These are phyloP conservation scores for Colletotrichum abscissum DNA, from an alignment of 2,329 filamentous ascomycete species.

Conservation along the genomic window DNA sequence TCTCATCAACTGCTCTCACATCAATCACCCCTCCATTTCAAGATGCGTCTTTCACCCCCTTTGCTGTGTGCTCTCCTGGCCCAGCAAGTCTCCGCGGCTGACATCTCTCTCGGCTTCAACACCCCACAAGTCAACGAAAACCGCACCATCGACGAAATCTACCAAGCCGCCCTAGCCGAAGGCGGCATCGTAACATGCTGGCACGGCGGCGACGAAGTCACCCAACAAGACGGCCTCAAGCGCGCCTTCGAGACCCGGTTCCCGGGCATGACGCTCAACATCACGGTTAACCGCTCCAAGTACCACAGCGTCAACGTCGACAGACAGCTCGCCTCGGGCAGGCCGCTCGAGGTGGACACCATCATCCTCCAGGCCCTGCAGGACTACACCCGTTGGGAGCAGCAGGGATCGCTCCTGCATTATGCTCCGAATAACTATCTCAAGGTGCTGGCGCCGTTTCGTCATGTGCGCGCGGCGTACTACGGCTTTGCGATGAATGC, in stretches of 20 bases:
- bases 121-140: slow-evolving; percentile 48
- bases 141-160: slow-evolving; percentile 61
- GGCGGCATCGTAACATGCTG: slow-evolving; percentile 56
- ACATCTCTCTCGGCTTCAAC: slow-evolving; percentile 23
- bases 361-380: slow-evolving; percentile 61
- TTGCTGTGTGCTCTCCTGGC: too few species aligned
- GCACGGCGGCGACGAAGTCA: slow-evolving; percentile 60
- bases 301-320: slow-evolving; percentile 63
- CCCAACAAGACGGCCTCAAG: slow-evolving; percentile 53
- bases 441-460: slow-evolving; percentile 52
- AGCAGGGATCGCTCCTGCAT: slow-evolving; percentile 56
- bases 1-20: too few species aligned
- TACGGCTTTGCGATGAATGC: slow-evolving; percentile 51
- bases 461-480: slow-evolving; percentile 51
- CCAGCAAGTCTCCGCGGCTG: not conserved
- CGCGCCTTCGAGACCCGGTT: slow-evolving; percentile 57
- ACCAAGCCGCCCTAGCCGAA: slow-evolving; percentile 60
- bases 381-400: slow-evolving; percentile 63
- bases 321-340: slow-evolving; percentile 49
- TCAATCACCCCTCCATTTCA: too few species aligned
- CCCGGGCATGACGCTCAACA: slow-evolving; percentile 61
- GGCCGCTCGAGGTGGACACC: slow-evolving; percentile 54
- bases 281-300: slow-evolving; percentile 67
- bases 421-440: slow-evolving; percentile 61
- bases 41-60: too few species aligned